Evolutionary conservation across 768 basidiomycete species (phyloP), one percentile per base, ranked within the genome.

Genomic region (Amanita rubescens): DNA sequence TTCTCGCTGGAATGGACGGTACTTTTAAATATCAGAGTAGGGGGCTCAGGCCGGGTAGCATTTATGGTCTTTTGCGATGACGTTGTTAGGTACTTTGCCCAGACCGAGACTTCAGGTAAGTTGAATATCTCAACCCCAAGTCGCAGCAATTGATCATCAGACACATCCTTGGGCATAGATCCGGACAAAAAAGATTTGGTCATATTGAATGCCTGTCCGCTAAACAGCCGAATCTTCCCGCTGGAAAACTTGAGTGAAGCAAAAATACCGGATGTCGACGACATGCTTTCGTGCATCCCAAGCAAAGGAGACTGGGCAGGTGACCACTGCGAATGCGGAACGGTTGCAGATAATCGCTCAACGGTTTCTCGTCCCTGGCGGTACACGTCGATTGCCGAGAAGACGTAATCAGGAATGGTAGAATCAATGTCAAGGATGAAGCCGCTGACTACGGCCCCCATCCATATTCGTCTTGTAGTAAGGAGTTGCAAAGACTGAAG

Each of bases 1-100:
- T 98, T 98, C 55, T 84, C 79, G 63, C 93, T 96, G 0, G 88
- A 85, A 62, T 94, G 90, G 19, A 98, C 79, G n/a, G 89, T 87
- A 61, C 81, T 79, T 65, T 91, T 93, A 74, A 96, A 86, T 56
- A 90, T 73, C 25, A 95, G 71, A 2, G 77, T 74, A 1, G 87
- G 83, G 0, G 84, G 77, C 55, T 79, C 78, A 5, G 56, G 57
- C 14, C 71, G 69, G 7, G 57, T 56, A 14, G 58, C 59, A 20
- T 61, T 61, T n/a, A 58, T 62, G 3, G 68, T 58, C 55, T 74
- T 76, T 33, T 72, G 68, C 11, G 68, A 65, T 8, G 81, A 72
- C 1, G 77, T 75, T 8, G 86, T 79, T 25, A 82, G 81, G 65
- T 88, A 94, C 65, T 93, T 90, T 20, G 79, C 76, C 88, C 88